Base-by-base conservation (phyloP, 2,329 filamentous ascomycete genomes). In the Biscogniauxia mediterranea region DNA sequence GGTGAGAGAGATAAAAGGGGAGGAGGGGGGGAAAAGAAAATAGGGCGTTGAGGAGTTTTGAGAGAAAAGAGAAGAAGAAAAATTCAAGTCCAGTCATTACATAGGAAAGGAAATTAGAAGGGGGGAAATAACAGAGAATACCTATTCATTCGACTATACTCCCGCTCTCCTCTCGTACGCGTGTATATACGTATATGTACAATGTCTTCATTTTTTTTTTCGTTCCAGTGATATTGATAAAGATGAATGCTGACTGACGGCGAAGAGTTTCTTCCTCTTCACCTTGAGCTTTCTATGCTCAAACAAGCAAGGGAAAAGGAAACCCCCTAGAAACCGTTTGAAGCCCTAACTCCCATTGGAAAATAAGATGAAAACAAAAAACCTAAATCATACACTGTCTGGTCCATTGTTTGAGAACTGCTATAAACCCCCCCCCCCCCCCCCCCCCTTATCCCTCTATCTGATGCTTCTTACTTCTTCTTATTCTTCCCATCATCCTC, bases 301-400 rank as follows among this genome's bases (percentile, higher is more conserved):
- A 32, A 32, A 9, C 28, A 32, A 38, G 32, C 32, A 11, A 11
- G 13, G 17, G 3, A 46, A 46, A 13, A n/a, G 2, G 6, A 46
- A n/a, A 46, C 8, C 3, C 32, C 2, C 3, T 42, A 20, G 19
- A 56, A 57, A 52, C 59, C 56, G 67, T 69, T 72, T 75, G n/a
- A 66, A 56, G 59, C 66, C 64, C 64, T 57, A 19, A 60, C 28
- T 25, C 28, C 54, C 61, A 51, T 53, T 20, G 28, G 7, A 11
- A 20, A n/a, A 13, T 25, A 13, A 28, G 13, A 54, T 38, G 7
- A 21, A 20, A n/a, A 13, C 46, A 19, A 56, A 38, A 32, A 23
- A n/a, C n/a, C 55, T 32, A 55, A 42, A 11, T 9, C 21, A 28
- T 54, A 46, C 42, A 46, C 23, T 2, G 11, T n/a, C 15, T 51